phyloP scores from a whole-genome alignment of 192 early-diverging fungal species.

The Coemansia sp. region DNA sequence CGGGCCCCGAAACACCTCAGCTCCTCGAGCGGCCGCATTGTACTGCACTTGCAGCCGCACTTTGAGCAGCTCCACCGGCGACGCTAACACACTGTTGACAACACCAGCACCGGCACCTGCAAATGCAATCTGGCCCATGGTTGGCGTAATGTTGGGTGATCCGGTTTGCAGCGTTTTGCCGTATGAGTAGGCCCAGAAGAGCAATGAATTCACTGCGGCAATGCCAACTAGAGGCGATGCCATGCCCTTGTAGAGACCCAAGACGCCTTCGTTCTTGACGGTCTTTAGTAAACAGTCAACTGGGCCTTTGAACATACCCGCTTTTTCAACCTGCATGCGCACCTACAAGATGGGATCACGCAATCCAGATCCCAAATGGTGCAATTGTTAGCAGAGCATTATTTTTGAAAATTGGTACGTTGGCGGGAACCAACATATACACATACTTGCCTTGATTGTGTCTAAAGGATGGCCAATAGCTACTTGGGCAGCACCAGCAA shows the following conservation, averaged over 20 bases:
- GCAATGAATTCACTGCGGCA: conserved; percentile 79
- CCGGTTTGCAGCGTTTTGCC: conserved; percentile 57
- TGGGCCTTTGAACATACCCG: conserved; percentile 63
- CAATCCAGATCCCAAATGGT: conserved; percentile 7
- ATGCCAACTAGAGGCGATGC: conserved; percentile 77
- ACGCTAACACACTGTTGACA: conserved; percentile 79
- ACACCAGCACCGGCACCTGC: conserved; percentile 88
- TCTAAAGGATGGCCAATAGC: conserved; percentile 79
- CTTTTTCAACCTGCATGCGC: conserved; percentile 64
- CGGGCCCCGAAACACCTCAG: conserved; percentile 55
- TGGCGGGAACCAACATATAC: not conserved
- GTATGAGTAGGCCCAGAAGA: conserved; percentile 79
- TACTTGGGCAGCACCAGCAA: conserved; percentile 68
- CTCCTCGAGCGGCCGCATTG: conserved; percentile 14
- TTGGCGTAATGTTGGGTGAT: conserved; percentile 52
- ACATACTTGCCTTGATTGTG: conserved; percentile 65
- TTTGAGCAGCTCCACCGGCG: conserved; percentile 94
- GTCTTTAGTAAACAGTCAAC: conserved; percentile 83
- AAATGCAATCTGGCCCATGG: conserved; percentile 68
- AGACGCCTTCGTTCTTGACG: conserved; percentile 71
- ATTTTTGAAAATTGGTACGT: not conserved
- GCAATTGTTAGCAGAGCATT: conserved; percentile 5
- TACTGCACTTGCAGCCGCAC: conserved; percentile 90
- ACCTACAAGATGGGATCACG: conserved; percentile 52
- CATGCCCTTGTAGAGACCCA: conserved; percentile 85